Evolutionary conservation across 352 stramenopile genomes (phyloP).

Genomic region (Saprolegnia parasitica): DNA sequence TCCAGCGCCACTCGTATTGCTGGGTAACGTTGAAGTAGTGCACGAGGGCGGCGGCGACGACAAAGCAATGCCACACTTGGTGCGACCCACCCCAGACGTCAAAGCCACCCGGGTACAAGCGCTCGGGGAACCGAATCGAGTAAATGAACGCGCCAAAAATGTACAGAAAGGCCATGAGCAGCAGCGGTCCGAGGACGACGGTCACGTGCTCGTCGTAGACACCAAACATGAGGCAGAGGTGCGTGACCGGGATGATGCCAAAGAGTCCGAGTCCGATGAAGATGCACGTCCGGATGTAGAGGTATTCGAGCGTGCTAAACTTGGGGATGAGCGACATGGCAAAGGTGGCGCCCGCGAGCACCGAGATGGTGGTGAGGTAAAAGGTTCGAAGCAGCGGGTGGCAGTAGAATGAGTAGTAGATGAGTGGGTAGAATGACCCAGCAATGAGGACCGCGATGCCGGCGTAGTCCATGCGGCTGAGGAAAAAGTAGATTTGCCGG

Average conservation of each 20-base stretch:
- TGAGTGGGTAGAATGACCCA: conserved; percentile 78
- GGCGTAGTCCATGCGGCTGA: conserved; percentile 78
- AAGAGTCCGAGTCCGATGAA: conserved; percentile 79
- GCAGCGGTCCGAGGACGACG: conserved; percentile 71
- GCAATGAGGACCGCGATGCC: conserved; percentile 85
- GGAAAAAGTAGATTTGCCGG: conserved; percentile 61
- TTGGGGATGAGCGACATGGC: conserved; percentile 59
- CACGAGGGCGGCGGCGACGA: conserved; percentile 75
- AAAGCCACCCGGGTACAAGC: conserved; percentile 78
- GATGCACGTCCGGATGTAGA: conserved; percentile 68
- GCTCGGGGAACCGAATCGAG: conserved; percentile 76
- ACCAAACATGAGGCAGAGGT: conserved; percentile 68
- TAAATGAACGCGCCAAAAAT: conserved; percentile 80
- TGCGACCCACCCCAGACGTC: conserved; percentile 83
- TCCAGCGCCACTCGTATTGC: conserved; percentile 84
- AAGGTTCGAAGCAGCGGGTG: conserved; percentile 35
- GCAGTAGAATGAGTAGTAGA: conserved; percentile 89
- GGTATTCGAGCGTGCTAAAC: conserved; percentile 72
- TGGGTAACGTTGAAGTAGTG: conserved; percentile 80
- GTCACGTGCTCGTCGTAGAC: conserved; percentile 76
- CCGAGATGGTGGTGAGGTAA: conserved; percentile 65
- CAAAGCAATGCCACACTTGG: conserved; percentile 85
- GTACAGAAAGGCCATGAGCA: conserved; percentile 78
- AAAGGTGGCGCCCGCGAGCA: conserved; percentile 72
- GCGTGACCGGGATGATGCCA: conserved; percentile 62